Conservation (phyloP, 805 yeast species). For the Suhomyces emberorum region DNA sequence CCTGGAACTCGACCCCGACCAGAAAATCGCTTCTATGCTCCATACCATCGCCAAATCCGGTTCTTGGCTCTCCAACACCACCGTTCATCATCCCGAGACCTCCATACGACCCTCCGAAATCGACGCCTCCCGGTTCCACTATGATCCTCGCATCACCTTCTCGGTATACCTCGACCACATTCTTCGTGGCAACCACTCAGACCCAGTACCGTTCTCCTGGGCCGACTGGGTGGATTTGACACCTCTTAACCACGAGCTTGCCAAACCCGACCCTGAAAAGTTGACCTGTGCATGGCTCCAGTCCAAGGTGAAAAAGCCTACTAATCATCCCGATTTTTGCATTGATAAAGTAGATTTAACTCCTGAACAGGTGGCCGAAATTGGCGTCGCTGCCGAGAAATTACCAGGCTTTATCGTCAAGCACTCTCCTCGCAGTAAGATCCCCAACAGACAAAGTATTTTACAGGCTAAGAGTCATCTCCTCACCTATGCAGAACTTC, state of each 20-base stretch:
- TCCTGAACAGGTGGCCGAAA: conserved; percentile 11
- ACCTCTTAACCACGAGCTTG: conserved; percentile 8
- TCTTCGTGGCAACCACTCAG: conserved; percentile 1
- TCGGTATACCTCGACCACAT: conserved; percentile 14
- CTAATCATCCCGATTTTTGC: conserved; percentile 15
- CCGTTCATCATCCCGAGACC: conserved; percentile 6
- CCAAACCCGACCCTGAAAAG: conserved; percentile 2
- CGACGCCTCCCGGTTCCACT: conserved; percentile 2
- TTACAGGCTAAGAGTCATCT: conserved; percentile 19
- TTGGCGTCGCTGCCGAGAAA: conserved; percentile 8
- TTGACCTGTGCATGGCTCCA: conserved; percentile 19
- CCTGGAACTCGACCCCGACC: conserved; percentile 13
- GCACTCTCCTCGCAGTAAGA: conserved; percentile 16
- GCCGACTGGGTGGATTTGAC: conserved; percentile 24
- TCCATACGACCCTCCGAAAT: conserved; percentile 1
- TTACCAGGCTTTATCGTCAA: conserved; percentile 20
- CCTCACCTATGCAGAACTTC: conserved; percentile 16
- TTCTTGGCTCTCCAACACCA: conserved; percentile 16
- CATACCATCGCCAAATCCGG: conserved; percentile 6
- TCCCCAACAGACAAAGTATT: conserved; percentile 14
- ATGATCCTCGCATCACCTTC: conserved; percentile 21
- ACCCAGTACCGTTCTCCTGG: conserved; percentile 24
- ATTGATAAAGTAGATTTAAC: conserved; percentile 8
- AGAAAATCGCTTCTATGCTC: conserved; percentile 9
- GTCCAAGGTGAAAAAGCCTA: conserved; percentile 13